Evolutionary conservation across 2,329 filamentous ascomycete species (phyloP), one percentile per base, ranked within the genome.

Genomic region (Monilinia fructigena): DNA sequence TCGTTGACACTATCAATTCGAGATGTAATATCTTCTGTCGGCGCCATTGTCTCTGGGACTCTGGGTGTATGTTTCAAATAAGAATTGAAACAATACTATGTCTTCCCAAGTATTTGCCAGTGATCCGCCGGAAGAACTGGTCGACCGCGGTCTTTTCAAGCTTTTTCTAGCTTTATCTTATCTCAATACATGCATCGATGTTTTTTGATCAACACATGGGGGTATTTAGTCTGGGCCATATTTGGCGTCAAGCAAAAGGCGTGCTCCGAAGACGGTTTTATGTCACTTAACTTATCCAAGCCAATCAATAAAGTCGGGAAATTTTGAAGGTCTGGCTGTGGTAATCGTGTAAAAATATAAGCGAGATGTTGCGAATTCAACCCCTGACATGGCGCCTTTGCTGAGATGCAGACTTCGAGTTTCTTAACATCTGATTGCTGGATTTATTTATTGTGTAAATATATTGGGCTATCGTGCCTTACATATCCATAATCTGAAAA

Each of bases 281-380:
- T 62, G 48, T 62, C 48, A 62, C 47, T 40, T 38, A 23, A n/a
- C 6, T 52, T 50, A 59, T 58, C 45, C 26, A 65, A 12, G 14
- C 58, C 58, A 60, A 60, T 50, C 45, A 50, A 50, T 26, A 11
- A 12, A 38, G 20, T 12, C 28, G 7, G n/a, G 7, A 60, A 60
- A 60, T 50, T 20, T 20, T 16, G 20, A 60, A 20, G 28, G 20
- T 60, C 28, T 60, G 28, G 55, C 26, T 60, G 28, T 38, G 4
- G 28, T 50, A n/a, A 28, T 45, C 45, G 53, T 47, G 38, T n/a
- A 53, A 12, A 56, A 7, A 35, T 40, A 28, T 55, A 65, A 65
- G 63, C 63, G 63, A 65, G 31, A 60, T 28, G 63, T 65, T 65
- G 63, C 63, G 63, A 65, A 60, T 65, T 23, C 20, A 3, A 60